A percentile compares a stretch with the other conserved stretches of the same genome.
phyloP scores from a whole-genome alignment of 495 filamentous ascomycete genomes.

The Lasiosphaeris hirsuta region DNA sequence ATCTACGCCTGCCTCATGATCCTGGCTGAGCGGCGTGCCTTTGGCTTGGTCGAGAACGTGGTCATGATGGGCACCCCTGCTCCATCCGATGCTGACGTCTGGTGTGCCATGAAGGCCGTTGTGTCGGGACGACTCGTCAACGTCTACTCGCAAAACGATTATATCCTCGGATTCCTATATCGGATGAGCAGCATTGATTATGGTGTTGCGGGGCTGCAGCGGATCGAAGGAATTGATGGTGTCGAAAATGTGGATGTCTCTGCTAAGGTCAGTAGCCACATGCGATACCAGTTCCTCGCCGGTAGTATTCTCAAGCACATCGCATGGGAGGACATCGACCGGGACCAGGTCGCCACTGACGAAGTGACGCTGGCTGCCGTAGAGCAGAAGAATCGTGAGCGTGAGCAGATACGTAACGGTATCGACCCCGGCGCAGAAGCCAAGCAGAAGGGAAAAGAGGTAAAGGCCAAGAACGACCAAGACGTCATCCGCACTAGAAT shows the following conservation, averaged over 20 bases:
- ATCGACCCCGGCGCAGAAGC: constrained; percentile 10
- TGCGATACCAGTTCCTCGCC: constrained; percentile 52
- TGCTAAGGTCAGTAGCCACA: constrained; percentile 51
- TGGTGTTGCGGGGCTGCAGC: constrained; percentile 57
- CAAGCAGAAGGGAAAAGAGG: constrained; percentile 14
- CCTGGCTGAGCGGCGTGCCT: constrained; percentile 72
- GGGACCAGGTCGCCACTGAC: constrained; percentile 40
- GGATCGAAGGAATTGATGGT: constrained; percentile 48
- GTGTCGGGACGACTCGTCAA: constrained; percentile 57
- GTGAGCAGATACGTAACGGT: constrained; percentile 25
- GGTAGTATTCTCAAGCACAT: constrained; percentile 53
- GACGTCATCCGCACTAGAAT: constrained; percentile 27
- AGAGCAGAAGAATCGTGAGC: constrained; percentile 25
- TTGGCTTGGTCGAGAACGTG: constrained; percentile 82
- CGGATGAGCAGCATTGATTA: constrained; percentile 51
- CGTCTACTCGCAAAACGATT: constrained; percentile 58
- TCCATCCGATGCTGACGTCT: constrained; percentile 54
- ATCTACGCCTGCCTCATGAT: constrained; percentile 78
- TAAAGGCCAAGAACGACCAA: constrained; percentile 21
- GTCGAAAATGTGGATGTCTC: constrained; percentile 58
- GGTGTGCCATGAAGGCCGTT: constrained; percentile 54
- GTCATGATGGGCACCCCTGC: constrained; percentile 80
- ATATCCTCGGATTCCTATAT: constrained; percentile 58
- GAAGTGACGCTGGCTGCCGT: constrained; percentile 28
- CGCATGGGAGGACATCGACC: constrained; percentile 55